Evolutionary conservation across 495 filamentous ascomycete species (phyloP).

Genomic region (Monascus purpureus): DNA sequence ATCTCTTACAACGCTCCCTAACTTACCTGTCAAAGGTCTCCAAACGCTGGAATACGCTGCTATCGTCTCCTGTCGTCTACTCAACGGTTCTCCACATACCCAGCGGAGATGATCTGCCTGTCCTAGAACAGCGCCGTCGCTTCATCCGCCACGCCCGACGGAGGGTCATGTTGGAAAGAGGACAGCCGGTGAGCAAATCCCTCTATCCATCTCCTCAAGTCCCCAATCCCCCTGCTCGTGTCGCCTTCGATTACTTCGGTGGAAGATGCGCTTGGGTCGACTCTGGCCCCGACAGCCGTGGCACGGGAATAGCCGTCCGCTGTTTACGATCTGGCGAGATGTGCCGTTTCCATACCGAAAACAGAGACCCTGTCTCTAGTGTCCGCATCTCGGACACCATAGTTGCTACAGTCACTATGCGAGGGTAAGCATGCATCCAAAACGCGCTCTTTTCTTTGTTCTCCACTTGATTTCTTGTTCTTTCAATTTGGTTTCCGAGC

Average conservation of each 20-base stretch:
- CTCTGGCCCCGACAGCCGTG: neutral
- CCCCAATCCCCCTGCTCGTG: neutral
- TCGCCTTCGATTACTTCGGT: slow-evolving; percentile 9
- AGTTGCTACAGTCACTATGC: slow-evolving; percentile 12
- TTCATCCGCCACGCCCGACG: slow-evolving; percentile 9
- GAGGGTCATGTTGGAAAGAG: slow-evolving; percentile 10
- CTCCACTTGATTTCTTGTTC: neutral
- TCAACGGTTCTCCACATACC: slow-evolving; percentile 4
- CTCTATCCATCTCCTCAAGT: neutral
- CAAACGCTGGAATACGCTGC: slow-evolving; percentile 15
- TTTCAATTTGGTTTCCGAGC: no score
- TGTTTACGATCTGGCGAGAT: slow-evolving; percentile 5
- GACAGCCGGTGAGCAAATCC: slow-evolving; percentile 4
- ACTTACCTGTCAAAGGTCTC: slow-evolving; percentile 12
- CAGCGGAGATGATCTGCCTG: neutral
- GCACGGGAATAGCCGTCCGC: slow-evolving; percentile 6
- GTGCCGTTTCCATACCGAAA: slow-evolving; percentile 12
- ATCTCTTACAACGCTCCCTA: no score
- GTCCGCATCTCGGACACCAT: slow-evolving; percentile 10
- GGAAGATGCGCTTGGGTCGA: slow-evolving; percentile 14
- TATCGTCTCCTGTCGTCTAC: slow-evolving; percentile 13
- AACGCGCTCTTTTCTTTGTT: slow-evolving; percentile 2
- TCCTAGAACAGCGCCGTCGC: neutral
- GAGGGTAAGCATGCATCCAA: slow-evolving; percentile 9
- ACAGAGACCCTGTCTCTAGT: slow-evolving; percentile 11